A percentile compares a stretch with the other conserved stretches of the same genome.
Evolutionary conservation across 2,329 filamentous ascomycete genomes (phyloP).

Genomic region (Talaromyces sp.): DNA sequence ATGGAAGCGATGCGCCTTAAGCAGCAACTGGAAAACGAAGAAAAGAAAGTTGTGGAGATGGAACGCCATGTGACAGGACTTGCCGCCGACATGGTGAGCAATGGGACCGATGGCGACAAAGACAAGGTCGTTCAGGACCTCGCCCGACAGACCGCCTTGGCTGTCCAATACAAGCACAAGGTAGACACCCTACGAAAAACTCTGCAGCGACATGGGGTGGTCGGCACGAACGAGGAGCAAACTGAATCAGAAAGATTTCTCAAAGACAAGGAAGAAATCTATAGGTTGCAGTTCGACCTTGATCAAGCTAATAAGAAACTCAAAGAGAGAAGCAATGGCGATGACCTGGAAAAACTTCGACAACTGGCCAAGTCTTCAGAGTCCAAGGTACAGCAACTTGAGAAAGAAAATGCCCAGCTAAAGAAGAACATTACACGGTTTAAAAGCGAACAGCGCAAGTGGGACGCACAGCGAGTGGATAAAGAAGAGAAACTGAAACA

Average conservation of each 20-base stretch:
- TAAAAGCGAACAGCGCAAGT: constrained; percentile 38
- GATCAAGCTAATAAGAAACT: constrained; percentile 29
- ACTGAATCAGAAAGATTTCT: constrained; percentile 21
- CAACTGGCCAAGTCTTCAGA: constrained; percentile 33
- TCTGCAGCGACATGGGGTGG: constrained; percentile 34
- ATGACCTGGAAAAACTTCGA: constrained; percentile 30
- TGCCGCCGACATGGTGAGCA: constrained; percentile 33
- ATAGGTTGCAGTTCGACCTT: constrained; percentile 27
- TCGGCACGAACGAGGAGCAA: constrained; percentile 23
- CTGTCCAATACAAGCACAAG: constrained; percentile 40
- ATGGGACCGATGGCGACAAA: constrained; percentile 26
- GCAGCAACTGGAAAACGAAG: constrained; percentile 48
- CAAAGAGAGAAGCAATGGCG: constrained; percentile 25
- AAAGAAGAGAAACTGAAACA: constrained; percentile 37
- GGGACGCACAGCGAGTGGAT: constrained; percentile 37
- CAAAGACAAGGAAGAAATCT: constrained; percentile 21
- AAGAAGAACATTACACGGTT: constrained; percentile 35
- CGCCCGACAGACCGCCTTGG: constrained; percentile 38
- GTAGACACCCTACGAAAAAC: constrained; percentile 30
- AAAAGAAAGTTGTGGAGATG: constrained; percentile 38
- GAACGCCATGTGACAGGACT: constrained; percentile 37
- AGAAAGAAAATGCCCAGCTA: constrained; percentile 35
- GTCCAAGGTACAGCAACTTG: constrained; percentile 33
- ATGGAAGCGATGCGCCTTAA: constrained; percentile 47
- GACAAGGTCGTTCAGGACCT: constrained; percentile 38